A percentile compares a stretch with the other conserved stretches of the same genome.
Evolutionary conservation across 768 basidiomycete genomes (phyloP).

Genomic region (Boletus pseudo-olivaceus): DNA sequence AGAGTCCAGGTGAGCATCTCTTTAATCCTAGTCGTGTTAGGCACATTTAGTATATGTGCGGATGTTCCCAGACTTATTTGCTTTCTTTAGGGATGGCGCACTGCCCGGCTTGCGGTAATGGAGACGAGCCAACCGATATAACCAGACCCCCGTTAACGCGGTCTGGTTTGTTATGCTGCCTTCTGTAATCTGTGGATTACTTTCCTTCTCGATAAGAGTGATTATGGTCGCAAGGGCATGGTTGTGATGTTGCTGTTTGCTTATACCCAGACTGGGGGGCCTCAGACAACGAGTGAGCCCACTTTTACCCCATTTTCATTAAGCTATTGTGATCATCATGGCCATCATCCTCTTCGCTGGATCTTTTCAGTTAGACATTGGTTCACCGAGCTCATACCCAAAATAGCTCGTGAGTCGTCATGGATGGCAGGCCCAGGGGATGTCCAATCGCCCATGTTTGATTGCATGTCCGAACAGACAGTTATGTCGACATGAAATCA

Average conservation of each 20-base stretch:
- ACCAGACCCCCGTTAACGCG: constrained; percentile 37
- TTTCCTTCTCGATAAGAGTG: constrained; percentile 27
- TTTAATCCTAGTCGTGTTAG: too few relatives aligned
- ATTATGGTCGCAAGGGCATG: constrained; percentile 23
- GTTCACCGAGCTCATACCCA: constrained; percentile 33
- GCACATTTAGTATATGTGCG: too few relatives aligned
- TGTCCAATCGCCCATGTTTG: background rate
- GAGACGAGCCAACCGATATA: constrained; percentile 33
- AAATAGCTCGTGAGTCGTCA: constrained; percentile 8
- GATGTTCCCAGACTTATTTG: constrained; percentile 45
- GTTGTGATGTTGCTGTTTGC: constrained; percentile 33
- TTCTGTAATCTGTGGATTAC: constrained; percentile 30
- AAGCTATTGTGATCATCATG: too few relatives aligned
- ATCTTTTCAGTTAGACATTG: constrained; percentile 33
- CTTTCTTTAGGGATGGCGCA: constrained; percentile 39
- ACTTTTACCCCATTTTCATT: background rate
- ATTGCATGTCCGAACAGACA: background rate
- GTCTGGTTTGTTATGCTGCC: constrained; percentile 38
- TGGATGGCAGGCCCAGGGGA: background rate
- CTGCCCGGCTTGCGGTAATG: constrained; percentile 37
- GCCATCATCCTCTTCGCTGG: constrained; percentile 34
- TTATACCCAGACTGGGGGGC: constrained; percentile 12
- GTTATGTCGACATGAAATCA: background rate
- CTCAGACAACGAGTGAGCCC: constrained; percentile 32
- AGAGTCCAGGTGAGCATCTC: too few relatives aligned